Evolutionary conservation across 2,329 filamentous ascomycete genomes (phyloP).

Genomic region (Aquanectria penicillioides): DNA sequence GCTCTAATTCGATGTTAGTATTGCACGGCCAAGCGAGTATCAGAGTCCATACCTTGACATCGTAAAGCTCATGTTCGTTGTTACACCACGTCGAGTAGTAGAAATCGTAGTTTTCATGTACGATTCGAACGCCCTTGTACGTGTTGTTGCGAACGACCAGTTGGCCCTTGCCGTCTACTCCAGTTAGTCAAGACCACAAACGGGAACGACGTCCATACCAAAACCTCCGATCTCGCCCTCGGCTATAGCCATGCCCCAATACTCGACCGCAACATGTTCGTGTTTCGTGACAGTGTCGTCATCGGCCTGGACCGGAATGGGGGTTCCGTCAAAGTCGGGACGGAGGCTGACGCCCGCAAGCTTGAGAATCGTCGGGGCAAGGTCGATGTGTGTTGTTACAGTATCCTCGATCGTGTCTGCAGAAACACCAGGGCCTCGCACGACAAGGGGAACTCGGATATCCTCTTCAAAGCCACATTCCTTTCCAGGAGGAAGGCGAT

Average conservation of each 20-base stretch:
- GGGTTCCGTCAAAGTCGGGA: constrained; percentile 65
- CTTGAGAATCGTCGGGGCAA: constrained; percentile 68
- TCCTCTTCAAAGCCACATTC: constrained; percentile 68
- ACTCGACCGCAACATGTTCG: constrained; percentile 69
- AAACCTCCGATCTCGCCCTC: constrained; percentile 49
- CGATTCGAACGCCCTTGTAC: constrained; percentile 69
- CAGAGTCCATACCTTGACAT: constrained; percentile 56
- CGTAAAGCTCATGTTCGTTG: constrained; percentile 73
- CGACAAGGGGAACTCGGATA: constrained; percentile 66
- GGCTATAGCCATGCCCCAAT: constrained; percentile 58
- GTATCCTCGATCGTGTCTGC: constrained; percentile 50
- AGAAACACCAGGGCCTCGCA: constrained; percentile 64
- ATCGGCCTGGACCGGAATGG: constrained; percentile 55
- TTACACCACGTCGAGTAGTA: constrained; percentile 77
- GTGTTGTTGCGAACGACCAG: constrained; percentile 57
- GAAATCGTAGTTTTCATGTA: constrained; percentile 64
- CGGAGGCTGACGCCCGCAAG: constrained; percentile 53
- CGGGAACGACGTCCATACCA: constrained; percentile 22
- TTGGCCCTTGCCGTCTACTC: constrained; percentile 33
- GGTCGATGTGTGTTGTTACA: constrained; percentile 70
- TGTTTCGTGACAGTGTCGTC: constrained; percentile 44
- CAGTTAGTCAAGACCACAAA: constrained; percentile 10
- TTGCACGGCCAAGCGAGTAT: background rate
- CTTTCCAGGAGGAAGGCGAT: constrained; percentile 67
- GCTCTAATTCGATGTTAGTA: constrained; percentile 46